Base-by-base conservation (phyloP, 805 yeast species). In the Kregervanrija delftensis region DNA sequence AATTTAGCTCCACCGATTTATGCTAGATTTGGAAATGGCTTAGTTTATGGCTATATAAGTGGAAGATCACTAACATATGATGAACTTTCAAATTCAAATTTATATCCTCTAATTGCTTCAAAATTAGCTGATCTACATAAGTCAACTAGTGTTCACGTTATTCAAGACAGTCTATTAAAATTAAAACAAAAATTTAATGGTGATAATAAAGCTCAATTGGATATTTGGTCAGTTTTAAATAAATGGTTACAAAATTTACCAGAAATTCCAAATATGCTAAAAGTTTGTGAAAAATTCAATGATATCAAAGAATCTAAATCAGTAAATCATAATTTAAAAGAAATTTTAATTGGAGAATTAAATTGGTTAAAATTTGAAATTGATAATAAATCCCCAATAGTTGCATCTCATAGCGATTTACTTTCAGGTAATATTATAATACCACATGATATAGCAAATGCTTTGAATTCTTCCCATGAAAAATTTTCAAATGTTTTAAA, bases 91-190 rank as follows among this genome's bases (percentile, higher is more conserved):
- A 53, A 69, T 38, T 68, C 68, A 4, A 50, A 56, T 11, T 49
- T 83, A 11, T 81, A 70, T 61, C 78, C 77, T 1, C 69, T 75
- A 16, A 78, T 85, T 16, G 84, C 90, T 0, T 75, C 74, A 38
- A 75, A 77, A 48, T 68, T 85, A 39, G 90, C 88, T 2, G 76
- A 79, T 49, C 81, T 89, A 87, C 93, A 84, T 59, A 61, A 68
- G 5, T 59, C 61, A 22, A 68, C 83, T 5, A 65, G 70, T 47
- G 61, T 68, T 13, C 63, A 64, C 40, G 65, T 65, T 11, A 76
- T 81, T 30, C 76, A 77, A 36, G 68, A 65, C 33, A 74, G 77
- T 5, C 65, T 74, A 8, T 63, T 60, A 37, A 68, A 63, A 42
- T 53, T 74, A 40, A 64, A 72, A 41, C 51, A 49, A 42, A 50